Evolutionary conservation across 1,284 basidiomycete genomes (phyloP), one percentile per base, ranked within the genome.

Genomic region (Austroboletus niveus): DNA sequence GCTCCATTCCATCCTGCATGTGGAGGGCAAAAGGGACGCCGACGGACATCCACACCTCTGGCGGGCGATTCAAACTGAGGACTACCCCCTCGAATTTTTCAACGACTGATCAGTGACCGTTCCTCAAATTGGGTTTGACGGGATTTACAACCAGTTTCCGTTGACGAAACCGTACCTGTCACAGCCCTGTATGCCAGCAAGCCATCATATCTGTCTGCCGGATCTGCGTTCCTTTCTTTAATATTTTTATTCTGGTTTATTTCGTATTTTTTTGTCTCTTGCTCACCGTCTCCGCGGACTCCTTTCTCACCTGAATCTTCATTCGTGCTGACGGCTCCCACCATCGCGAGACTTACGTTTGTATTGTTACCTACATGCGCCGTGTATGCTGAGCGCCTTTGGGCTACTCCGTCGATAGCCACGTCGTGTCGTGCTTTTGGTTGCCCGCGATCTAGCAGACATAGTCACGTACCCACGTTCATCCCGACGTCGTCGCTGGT

Each of bases 1-100:
- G 22, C 87, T 88, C 68, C 87, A 90, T 64, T 87, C 86, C 3
- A 68, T 89, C 40, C 82, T 80, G 20, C 63, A 86, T 79, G 8
- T 87, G 42, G 87, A 89, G 64, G 80, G 79, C 45, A 71, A 77
- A 53, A 69, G 66, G 41, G 72, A 82, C 54, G 72, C 62, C 32
- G 78, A 81, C 44, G 80, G 76, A 4, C 78, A 73, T 24, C 78
- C 82, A 3, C 77, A 72, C 20, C 77, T 74, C 35, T 89, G 79
- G 77, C 72, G 76, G 51, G 87, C 85, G 12, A 77, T 89, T 57
- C 85, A 88, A 58, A 78, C 75, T 1, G 60, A 63, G 29, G 76
- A 80, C 49, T 79, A 73, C 11, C 80, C 83, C 9, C 71, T 89
- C 51, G 79, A 84, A 55, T 89, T 87, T 69, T 90, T 90, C 76